Percentiles rank a stretch among this genome's conserved stretches.
phyloP scores from a whole-genome alignment of 345 rosid genomes.

The Eucalyptus tenuipes region DNA sequence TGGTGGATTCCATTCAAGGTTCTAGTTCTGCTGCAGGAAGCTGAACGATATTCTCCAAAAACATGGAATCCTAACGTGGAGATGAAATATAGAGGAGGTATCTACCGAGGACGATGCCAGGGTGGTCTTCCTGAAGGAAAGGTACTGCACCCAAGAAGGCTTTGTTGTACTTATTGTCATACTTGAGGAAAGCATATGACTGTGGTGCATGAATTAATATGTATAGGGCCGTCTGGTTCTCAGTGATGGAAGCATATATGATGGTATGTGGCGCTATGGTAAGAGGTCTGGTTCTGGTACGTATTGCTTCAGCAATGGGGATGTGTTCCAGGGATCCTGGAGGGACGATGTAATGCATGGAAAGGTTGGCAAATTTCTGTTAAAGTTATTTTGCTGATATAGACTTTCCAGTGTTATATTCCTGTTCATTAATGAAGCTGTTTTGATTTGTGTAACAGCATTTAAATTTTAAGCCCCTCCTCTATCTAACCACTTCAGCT shows the following conservation, averaged over 20 bases:
- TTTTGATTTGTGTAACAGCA: not conserved
- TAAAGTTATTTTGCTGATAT: not conserved
- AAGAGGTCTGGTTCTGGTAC: conserved; percentile 89
- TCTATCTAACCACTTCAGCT: not conserved
- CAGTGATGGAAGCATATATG: conserved; percentile 81
- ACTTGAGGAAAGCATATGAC: not conserved
- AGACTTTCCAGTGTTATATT: not conserved
- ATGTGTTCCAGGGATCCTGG: conserved; percentile 98
- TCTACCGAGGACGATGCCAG: conserved; percentile 76
- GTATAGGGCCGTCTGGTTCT: conserved; percentile 69
- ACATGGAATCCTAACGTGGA: conserved; percentile 76
- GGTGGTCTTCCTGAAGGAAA: conserved; percentile 99
- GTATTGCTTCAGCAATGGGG: conserved; percentile 86
- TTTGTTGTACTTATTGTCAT: not conserved
- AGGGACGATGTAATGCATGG: conserved; percentile 95
- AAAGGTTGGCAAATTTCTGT: conserved; percentile 39
- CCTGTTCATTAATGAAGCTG: not conserved
- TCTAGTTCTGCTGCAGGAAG: conserved; percentile 38
- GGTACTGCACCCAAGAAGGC: conserved; percentile 18
- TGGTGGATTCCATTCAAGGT: not conserved
- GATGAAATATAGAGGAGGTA: conserved; percentile 91
- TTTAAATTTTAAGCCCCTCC: not conserved
- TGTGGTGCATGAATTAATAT: not conserved
- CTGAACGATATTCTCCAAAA: conserved; percentile 74
- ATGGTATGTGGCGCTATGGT: conserved; percentile 91